Percentiles rank a stretch among this genome's conserved stretches.
Conservation (phyloP, 2,329 filamentous ascomycete genomes). For the Leptographium wingfieldii region DNA sequence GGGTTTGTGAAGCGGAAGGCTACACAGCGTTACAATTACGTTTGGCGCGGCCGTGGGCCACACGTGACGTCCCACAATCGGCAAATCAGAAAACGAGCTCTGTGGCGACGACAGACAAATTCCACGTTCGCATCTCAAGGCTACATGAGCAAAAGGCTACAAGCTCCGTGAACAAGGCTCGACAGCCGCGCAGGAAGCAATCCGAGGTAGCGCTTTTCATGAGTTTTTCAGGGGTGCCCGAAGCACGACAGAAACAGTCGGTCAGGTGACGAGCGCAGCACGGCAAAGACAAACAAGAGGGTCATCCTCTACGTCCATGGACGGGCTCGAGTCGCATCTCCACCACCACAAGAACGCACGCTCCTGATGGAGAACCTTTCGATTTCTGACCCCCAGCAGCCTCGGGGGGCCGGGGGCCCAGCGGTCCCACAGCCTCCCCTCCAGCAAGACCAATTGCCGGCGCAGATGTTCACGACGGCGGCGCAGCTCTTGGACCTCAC, state of each 20-base stretch:
- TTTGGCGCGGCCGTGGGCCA: too few relatives aligned
- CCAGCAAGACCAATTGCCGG: slow-evolving; percentile 54
- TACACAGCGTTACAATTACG: too few relatives aligned
- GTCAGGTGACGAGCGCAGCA: background rate
- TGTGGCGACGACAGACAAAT: background rate
- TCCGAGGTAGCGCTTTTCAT: background rate
- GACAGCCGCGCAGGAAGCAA: background rate
- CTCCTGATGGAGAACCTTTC: slow-evolving; percentile 20
- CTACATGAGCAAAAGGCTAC: background rate
- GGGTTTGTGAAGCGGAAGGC: too few relatives aligned
- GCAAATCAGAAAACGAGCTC: background rate
- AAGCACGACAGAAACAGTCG: background rate
- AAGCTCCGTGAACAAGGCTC: background rate
- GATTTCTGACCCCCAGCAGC: slow-evolving; percentile 17
- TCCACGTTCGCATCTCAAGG: background rate
- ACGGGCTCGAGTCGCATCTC: background rate
- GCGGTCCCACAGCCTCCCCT: slow-evolving; percentile 24
- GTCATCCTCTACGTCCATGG: background rate
- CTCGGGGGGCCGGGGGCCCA: slow-evolving; percentile 18
- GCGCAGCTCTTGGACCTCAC: slow-evolving; percentile 92
- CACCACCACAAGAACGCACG: background rate
- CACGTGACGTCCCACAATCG: background rate
- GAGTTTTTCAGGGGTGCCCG: background rate
- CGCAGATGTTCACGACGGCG: slow-evolving; percentile 97
- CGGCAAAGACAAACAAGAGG: background rate